Base-by-base conservation (phyloP, 2,329 filamentous ascomycete species). In the Aureobasidium sp. region DNA sequence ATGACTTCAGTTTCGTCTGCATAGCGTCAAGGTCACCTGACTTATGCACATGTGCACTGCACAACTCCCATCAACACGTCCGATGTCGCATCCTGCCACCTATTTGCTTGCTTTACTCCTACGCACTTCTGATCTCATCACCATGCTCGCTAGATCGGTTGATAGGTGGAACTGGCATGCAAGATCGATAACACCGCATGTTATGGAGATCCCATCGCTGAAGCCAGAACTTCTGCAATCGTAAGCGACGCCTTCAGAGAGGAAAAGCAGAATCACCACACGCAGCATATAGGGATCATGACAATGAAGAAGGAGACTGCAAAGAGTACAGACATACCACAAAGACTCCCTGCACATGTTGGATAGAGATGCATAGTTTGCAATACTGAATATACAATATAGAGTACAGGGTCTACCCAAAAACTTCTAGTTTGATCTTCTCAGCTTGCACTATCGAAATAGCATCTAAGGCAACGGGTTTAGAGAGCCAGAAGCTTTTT, bases 1-100 rank as follows among this genome's bases (percentile, higher is more conserved):
- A 58, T 58, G 55, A 58, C 55, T 58, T 58, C 55, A 58, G 55
- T 56, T 56, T 56, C 52, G 39, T 12, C 34, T 31, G 34, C 49
- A 52, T 20, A 52, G 37, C 11, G 12, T 34, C 20, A 2, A 15
- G 2, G 22, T 56, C 52, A 56, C 39, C 14, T 56, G 52, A 34
- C 12, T 34, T 2, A n/a, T 15, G 2, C 1, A 9, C 2, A 31
- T 56, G 17, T 56, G 15, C 52, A 31, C 22, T 56, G 39, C 52
- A 56, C 14, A 56, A 56, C 17, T 27, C 5, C 17, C 34, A 2
- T 15, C n/a, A 5, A 22, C 2, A 22, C 36, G 12, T 17, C 52
- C 52, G 52, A 56, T 56, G 25, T 41, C 52, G 52, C 47, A 11
- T n/a, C 17, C 52, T 55, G 37, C 52, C 52, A 56, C 12, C 15